Conservation (phyloP, 2,329 filamentous ascomycete genomes). For the Apiospora saccharicola region DNA sequence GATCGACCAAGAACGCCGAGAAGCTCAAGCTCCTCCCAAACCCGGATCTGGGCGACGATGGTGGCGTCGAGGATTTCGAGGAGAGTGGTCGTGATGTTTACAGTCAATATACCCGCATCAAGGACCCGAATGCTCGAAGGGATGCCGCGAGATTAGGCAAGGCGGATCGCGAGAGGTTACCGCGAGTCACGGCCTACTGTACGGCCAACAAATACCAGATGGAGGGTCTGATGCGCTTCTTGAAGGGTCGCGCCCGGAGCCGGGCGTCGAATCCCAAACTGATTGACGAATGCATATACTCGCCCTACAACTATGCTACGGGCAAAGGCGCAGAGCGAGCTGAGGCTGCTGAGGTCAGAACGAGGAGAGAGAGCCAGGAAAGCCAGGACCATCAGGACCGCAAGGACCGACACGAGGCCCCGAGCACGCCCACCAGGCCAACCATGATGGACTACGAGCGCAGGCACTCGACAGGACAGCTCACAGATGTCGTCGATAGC, state of each 20-base stretch:
- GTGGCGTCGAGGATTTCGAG: slow-evolving; percentile 66
- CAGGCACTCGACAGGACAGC: slow-evolving; percentile 78
- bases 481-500: slow-evolving; percentile 46
- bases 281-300: slow-evolving; percentile 98
- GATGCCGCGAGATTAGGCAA: slow-evolving; percentile 94
- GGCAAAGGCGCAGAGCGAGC: slow-evolving; percentile 44
- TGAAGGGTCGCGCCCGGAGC: slow-evolving; percentile 83
- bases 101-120: slow-evolving; percentile 96
- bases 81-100: slow-evolving; percentile 96
- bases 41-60: slow-evolving; percentile 63
- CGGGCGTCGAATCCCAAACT: slow-evolving; percentile 86
- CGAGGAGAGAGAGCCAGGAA: slow-evolving; percentile 29
- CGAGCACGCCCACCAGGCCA: slow-evolving; percentile 37
- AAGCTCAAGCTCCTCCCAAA: slow-evolving; percentile 97
- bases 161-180: slow-evolving; percentile 85
- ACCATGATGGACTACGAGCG: slow-evolving; percentile 62
- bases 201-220: slow-evolving; percentile 92
- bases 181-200: slow-evolving; percentile 95
- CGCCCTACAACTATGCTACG: slow-evolving; percentile 81
- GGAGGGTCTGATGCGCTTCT: slow-evolving; percentile 86
- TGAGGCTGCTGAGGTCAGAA: slow-evolving; percentile 38
- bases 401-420: slow-evolving; percentile 32
- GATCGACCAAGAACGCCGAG: slow-evolving; percentile 94
- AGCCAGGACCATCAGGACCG: slow-evolving; percentile 10
- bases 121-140: slow-evolving; percentile 89